A percentile compares a stretch with the other conserved stretches of the same genome.
Conservation (phyloP, 1,284 basidiomycete species). For the Moesziomyces parantarcticus region DNA sequence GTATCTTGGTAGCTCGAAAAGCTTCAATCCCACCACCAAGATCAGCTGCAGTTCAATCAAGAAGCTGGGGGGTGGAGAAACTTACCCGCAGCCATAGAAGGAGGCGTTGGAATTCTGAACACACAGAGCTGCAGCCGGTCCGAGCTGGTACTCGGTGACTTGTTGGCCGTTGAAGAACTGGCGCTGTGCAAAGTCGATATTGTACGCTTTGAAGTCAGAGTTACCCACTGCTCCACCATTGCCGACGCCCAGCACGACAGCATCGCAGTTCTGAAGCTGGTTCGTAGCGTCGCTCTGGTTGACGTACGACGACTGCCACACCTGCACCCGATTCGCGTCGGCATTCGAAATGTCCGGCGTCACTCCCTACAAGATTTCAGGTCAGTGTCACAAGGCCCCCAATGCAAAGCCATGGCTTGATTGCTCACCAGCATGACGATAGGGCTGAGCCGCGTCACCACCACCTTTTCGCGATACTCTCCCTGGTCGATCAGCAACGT, state of each 20-base stretch:
- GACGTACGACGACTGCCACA: constrained; percentile 43
- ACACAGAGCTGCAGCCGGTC: constrained; percentile 35
- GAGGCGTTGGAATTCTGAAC: constrained; percentile 21
- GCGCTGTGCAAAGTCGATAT: constrained; percentile 35
- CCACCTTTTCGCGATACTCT: constrained; percentile 31
- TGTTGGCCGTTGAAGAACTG: constrained; percentile 17
- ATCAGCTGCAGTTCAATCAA: neutral
- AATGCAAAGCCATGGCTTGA: neutral
- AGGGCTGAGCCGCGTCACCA: constrained; percentile 21
- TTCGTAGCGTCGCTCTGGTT: constrained; percentile 23
- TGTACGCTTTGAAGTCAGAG: constrained; percentile 43
- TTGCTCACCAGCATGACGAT: constrained; percentile 25
- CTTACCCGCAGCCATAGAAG: constrained; percentile 26
- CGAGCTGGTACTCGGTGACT: constrained; percentile 28
- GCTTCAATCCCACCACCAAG: neutral
- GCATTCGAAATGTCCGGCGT: constrained; percentile 4
- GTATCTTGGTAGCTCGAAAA: constrained; percentile 44
- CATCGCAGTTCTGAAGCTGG: constrained; percentile 26
- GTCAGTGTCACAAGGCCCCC: neutral
- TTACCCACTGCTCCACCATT: constrained; percentile 5
- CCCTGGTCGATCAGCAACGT: constrained; percentile 37
- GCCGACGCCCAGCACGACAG: constrained; percentile 27
- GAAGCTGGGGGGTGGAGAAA: neutral
- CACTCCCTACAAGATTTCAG: constrained; percentile 10
- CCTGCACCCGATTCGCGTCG: constrained; percentile 15